Evolutionary conservation across 768 basidiomycete genomes (phyloP).

Genomic region (Termitomyces sp.): DNA sequence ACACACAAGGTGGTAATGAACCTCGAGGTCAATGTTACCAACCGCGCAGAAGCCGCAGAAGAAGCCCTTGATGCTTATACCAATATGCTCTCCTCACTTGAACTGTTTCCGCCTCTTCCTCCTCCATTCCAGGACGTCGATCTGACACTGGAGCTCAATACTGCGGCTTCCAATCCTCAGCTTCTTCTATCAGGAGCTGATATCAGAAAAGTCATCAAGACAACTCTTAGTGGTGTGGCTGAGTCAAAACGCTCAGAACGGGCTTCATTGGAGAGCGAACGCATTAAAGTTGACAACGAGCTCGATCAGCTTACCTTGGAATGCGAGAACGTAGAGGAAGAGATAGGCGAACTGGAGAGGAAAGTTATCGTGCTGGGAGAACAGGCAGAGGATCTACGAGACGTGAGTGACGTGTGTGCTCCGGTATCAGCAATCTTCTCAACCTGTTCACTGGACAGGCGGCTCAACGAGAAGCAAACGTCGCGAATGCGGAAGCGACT

Average conservation of each 20-base stretch:
- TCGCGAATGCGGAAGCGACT: slow-evolving; percentile 61
- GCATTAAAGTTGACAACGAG: slow-evolving; percentile 78
- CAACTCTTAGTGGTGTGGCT: slow-evolving; percentile 67
- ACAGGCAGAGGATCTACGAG: slow-evolving; percentile 78
- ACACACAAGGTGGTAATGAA: slow-evolving; percentile 69
- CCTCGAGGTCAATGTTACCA: slow-evolving; percentile 80
- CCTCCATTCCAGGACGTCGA: slow-evolving; percentile 70
- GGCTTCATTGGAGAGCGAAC: slow-evolving; percentile 69
- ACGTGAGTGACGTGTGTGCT: slow-evolving; percentile 43
- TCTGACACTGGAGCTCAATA: slow-evolving; percentile 78
- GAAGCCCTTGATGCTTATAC: slow-evolving; percentile 79
- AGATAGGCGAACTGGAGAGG: slow-evolving; percentile 69
- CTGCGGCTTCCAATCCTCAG: slow-evolving; percentile 66
- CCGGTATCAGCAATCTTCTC: neutral
- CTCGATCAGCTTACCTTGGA: slow-evolving; percentile 73
- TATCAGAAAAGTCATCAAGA: slow-evolving; percentile 70
- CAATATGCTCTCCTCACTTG: slow-evolving; percentile 67
- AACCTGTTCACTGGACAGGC: slow-evolving; percentile 38
- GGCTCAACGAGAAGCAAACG: slow-evolving; percentile 69
- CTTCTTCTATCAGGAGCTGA: slow-evolving; percentile 67
- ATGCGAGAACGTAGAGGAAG: slow-evolving; percentile 80
- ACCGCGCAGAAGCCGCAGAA: slow-evolving; percentile 78
- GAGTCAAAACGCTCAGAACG: slow-evolving; percentile 70
- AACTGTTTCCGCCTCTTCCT: slow-evolving; percentile 71
- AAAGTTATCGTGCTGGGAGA: slow-evolving; percentile 67